Evolutionary conservation across 495 filamentous ascomycete species (phyloP), one percentile per base, ranked within the genome.

Genomic region (Neurospora pannonica): DNA sequence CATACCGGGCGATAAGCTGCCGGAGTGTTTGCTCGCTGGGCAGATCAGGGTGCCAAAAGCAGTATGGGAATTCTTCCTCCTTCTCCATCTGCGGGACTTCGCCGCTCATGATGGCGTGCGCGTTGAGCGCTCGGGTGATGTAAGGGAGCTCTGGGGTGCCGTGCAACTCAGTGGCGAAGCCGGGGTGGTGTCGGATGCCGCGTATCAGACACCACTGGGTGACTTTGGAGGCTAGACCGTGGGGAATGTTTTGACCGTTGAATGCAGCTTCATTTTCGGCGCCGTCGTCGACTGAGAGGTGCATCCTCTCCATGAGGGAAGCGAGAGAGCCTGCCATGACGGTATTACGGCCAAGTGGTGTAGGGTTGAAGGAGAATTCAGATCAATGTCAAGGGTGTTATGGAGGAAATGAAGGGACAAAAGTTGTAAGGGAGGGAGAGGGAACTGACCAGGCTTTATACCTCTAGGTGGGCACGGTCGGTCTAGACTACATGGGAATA

Each of bases 31-130:
- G 75, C 76, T 85, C 83, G 15, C 54, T 71, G 46, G 83, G 78
- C 34, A 78, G 37, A 0, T 83, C 77, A 13, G 83, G 83, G 75
- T 85, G 73, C 84, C 84, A 85, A 28, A 86, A 82, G 71, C 83
- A 85, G 76, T 86, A 86, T 34, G 84, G 83, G 43, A 79, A 54
- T 15, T 77, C 74, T 28, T 78, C 78, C 39, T 79, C 46, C n/a
- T 17, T 8, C 37, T 76, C 70, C 72, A 84, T 78, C 73, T 79
- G 76, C 31, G 83, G 81, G 39, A 85, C 78, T 24, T 73, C 71
- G 72, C 81, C 75, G 78, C 81, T 83, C 82, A 85, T 85, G 69
- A 85, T 83, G 60, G 62, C 71, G 62, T 81, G 81, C 54, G 83
- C 82, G 78, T 82, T 84, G 37, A 77, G 71, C 19, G 81, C 80